These are phyloP conservation scores for Phaseolus lunatus DNA, from an alignment of 306 rosid species.

Conservation along the genomic window DNA sequence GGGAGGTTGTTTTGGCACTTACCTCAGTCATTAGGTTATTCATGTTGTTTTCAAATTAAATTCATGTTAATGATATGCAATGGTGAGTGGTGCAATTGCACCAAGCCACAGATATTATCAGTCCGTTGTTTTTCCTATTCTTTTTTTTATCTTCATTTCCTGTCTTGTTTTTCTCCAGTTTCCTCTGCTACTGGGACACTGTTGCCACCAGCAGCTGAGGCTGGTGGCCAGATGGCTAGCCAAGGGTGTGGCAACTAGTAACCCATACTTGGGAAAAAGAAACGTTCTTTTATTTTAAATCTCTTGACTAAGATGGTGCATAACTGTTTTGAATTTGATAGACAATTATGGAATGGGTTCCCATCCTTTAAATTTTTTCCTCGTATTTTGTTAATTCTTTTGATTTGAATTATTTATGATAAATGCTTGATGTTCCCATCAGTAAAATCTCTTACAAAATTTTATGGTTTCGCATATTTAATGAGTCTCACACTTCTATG, in stretches of 20 bases:
- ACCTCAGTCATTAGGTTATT: conserved; percentile 5
- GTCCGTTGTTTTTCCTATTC: not conserved
- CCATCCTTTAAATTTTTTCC: not conserved
- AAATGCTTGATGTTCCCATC: conserved; percentile 4
- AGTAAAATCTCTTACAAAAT: not conserved
- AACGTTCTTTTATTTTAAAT: not conserved
- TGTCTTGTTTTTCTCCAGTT: not conserved
- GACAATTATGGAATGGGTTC: not conserved
- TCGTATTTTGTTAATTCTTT: not conserved
- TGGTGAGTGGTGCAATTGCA: not conserved
- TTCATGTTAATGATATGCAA: conserved; percentile 22
- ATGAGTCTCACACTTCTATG: not conserved
- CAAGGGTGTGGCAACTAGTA: not conserved
- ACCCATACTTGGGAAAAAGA: not conserved
- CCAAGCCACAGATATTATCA: conserved; percentile 17
- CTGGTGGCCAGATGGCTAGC: conserved; percentile 18
- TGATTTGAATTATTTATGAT: not conserved
- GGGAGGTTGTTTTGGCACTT: not conserved
- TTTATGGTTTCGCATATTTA: not conserved
- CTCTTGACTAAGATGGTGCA: conserved; percentile 29
- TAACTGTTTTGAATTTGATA: conserved; percentile 16
- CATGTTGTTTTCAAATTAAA: not conserved
- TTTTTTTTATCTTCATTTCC: not conserved
- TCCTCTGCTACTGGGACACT: conserved; percentile 27
- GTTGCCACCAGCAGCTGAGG: conserved; percentile 15